These are phyloP conservation scores for Tulasnella sp. DNA, from an alignment of 768 basidiomycete species.

Conservation along the genomic window DNA sequence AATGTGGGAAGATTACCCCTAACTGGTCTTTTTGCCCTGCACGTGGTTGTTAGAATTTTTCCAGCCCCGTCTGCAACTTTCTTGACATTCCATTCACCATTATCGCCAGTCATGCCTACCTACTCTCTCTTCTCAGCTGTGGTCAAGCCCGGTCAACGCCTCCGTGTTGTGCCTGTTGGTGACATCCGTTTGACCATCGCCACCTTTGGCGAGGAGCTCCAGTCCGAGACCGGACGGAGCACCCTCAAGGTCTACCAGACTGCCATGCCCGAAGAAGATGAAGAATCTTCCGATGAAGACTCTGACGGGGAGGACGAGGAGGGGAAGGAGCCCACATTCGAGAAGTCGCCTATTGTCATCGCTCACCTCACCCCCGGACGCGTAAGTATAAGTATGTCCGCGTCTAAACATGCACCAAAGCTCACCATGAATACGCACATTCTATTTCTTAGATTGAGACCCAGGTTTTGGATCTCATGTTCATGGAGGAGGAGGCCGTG, in stretches of 20 bases:
- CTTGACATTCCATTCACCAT: no score
- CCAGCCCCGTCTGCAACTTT: no score
- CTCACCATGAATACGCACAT: neutral
- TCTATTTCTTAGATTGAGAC: slow-evolving; percentile 28
- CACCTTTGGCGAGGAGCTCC: slow-evolving; percentile 30
- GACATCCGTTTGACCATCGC: slow-evolving; percentile 33
- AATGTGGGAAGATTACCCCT: no score
- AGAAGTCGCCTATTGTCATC: slow-evolving; percentile 21
- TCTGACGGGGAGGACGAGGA: slow-evolving; percentile 19
- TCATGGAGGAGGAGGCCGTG: slow-evolving; percentile 30
- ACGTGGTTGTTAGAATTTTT: no score
- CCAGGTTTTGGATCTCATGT: slow-evolving; percentile 29
- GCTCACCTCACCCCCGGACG: slow-evolving; percentile 29
- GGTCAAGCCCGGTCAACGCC: slow-evolving; percentile 6
- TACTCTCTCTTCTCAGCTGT: neutral
- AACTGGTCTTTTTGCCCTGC: no score
- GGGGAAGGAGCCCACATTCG: slow-evolving; percentile 18
- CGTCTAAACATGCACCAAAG: neutral
- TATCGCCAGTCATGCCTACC: no score
- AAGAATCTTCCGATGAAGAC: slow-evolving; percentile 24
- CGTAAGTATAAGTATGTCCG: slow-evolving; percentile 20
- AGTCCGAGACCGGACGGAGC: slow-evolving; percentile 20
- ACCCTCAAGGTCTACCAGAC: slow-evolving; percentile 21
- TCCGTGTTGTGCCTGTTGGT: slow-evolving; percentile 13
- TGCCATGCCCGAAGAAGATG: slow-evolving; percentile 23